Evolutionary conservation across 1,284 basidiomycete genomes (phyloP), one percentile per base, ranked within the genome.

Genomic region (Peniophora sp.): DNA sequence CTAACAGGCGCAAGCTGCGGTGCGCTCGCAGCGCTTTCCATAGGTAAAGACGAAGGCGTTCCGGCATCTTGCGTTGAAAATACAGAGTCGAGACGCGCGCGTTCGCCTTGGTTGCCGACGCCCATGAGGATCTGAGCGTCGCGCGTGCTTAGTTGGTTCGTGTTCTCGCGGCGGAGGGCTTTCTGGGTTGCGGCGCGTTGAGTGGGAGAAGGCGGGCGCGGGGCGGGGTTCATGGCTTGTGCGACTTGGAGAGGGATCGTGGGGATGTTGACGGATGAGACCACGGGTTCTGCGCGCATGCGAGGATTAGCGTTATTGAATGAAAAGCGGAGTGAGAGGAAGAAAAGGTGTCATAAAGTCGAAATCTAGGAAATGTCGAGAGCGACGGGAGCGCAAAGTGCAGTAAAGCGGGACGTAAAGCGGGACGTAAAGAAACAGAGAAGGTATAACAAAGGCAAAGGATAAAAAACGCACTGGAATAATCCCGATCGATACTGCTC

Each of bases 181-280:
- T 88, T 85, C 70, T 99, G 96, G 0, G 89, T 91, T 3, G 93
- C 90, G 3, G 83, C 92, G 14, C 95, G 85, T 9, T 87, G 83
- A 0, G 81, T 80, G 0, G 97, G 97, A 1, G 92, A 96, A 0
- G 96, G 97, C 1, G 97, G 96, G 11, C 96, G 79, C 11, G 96
- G 96, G 0, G 91, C 87, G 1, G 93, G 93, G 61, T 92, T 93
- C 89, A 98, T 92, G 8, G 94, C 84, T 70, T 98, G 95, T 1
- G 96, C 96, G 45, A 97, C 91, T 39, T 87, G 82, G 38, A 99
- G 78, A 2, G 94, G 92, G 55, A 99, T 98, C 2, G 95, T 99
- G 2, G 94, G 91, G 53, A 98, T 94, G 65, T 97, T 97, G 72
- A 92, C 95, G 1, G 93, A 97, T 5, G 95, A 97, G 22, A 97